Conservation (phyloP, 2,329 filamentous ascomycete species). For the Trichoderma sp. region DNA sequence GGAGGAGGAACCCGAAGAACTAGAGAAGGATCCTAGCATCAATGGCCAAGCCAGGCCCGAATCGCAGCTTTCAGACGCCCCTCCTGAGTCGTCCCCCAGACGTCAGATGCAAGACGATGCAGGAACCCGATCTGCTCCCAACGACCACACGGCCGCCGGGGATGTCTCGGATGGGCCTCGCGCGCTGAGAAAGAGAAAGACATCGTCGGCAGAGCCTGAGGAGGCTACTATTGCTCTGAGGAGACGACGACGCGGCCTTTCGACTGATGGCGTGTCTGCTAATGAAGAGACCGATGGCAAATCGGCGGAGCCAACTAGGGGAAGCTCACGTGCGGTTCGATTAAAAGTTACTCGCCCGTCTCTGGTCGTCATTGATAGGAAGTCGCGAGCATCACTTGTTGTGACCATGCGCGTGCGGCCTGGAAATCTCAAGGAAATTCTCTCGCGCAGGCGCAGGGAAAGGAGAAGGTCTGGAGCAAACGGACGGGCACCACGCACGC, state of each 20-base stretch:
- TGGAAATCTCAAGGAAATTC: slow-evolving; percentile 43
- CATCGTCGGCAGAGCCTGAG: slow-evolving; percentile 68
- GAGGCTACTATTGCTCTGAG: slow-evolving; percentile 54
- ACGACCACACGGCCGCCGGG: slow-evolving; percentile 69
- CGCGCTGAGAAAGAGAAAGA: slow-evolving; percentile 80
- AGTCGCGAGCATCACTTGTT: slow-evolving; percentile 39
- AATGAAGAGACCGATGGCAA: slow-evolving; percentile 40
- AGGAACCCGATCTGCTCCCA: slow-evolving; percentile 68
- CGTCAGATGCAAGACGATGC: slow-evolving; percentile 50
- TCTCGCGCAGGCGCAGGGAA: slow-evolving; percentile 40
- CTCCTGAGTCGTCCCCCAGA: slow-evolving; percentile 66
- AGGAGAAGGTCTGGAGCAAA: slow-evolving; percentile 33
- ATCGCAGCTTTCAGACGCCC: slow-evolving; percentile 35
- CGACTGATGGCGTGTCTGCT: slow-evolving; percentile 44
- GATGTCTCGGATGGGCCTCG: slow-evolving; percentile 76
- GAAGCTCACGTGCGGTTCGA: slow-evolving; percentile 60
- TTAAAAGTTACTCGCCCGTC: slow-evolving; percentile 49
- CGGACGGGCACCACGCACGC: slow-evolving; percentile 32
- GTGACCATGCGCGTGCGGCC: slow-evolving; percentile 42
- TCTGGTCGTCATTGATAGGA: slow-evolving; percentile 46
- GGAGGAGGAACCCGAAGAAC: slow-evolving; percentile 34
- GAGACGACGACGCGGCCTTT: slow-evolving; percentile 55
- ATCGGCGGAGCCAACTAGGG: slow-evolving; percentile 35
- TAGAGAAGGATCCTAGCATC: slow-evolving; percentile 28
- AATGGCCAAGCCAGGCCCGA: slow-evolving; percentile 30